phyloP scores from a whole-genome alignment of 2,329 filamentous ascomycete genomes.

The Calonectria pseudoturangicola region DNA sequence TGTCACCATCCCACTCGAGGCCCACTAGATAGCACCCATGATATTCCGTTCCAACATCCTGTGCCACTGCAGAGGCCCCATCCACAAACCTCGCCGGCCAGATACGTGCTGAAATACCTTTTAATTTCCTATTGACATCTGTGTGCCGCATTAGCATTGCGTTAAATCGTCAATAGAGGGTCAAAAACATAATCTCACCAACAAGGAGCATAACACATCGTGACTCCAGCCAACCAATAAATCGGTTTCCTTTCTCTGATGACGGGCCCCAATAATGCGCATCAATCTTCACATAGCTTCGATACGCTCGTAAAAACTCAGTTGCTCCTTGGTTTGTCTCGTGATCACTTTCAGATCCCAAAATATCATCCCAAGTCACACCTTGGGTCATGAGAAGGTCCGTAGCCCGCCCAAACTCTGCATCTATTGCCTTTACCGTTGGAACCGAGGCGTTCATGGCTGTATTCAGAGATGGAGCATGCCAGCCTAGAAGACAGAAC shows the following conservation, averaged over 20 bases:
- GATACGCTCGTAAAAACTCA: constrained; percentile 72
- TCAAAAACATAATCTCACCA: constrained; percentile 61
- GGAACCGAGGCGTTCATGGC: constrained; percentile 72
- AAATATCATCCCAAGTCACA: constrained; percentile 66
- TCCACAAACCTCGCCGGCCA: constrained; percentile 78
- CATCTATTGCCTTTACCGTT: constrained; percentile 69
- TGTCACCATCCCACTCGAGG: constrained; percentile 62
- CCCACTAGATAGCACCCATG: constrained; percentile 78
- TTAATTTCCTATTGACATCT: constrained; percentile 74
- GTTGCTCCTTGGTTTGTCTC: constrained; percentile 53
- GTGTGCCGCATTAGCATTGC: constrained; percentile 34
- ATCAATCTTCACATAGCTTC: constrained; percentile 76
- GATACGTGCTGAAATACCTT: constrained; percentile 72
- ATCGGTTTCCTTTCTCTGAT: constrained; percentile 69
- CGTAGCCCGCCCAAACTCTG: constrained; percentile 70
- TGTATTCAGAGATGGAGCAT: constrained; percentile 77
- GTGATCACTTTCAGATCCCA: constrained; percentile 49
- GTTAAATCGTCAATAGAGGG: no score
- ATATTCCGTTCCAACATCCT: constrained; percentile 66
- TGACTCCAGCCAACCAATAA: constrained; percentile 79
- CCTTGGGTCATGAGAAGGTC: constrained; percentile 59
- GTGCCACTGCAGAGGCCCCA: constrained; percentile 43
- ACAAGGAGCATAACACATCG: constrained; percentile 74
- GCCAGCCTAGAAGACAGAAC: constrained; percentile 78
- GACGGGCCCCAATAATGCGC: constrained; percentile 80